A percentile compares a stretch with the other conserved stretches of the same genome.
These are phyloP conservation scores for Meyerozyma sp. DNA, from an alignment of 1,139 yeast genomes.

Conservation along the genomic window DNA sequence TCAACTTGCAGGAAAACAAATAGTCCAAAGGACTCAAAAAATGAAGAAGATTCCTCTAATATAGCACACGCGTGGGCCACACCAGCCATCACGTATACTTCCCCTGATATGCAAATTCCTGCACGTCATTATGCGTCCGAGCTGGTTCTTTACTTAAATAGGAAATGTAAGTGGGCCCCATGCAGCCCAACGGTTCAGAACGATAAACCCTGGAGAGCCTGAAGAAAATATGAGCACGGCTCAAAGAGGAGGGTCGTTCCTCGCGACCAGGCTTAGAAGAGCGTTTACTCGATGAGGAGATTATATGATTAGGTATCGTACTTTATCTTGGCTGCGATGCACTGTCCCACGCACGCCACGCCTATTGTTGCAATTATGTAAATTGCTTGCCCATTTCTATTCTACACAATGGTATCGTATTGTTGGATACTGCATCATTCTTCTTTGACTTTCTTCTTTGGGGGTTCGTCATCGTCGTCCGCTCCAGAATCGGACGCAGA, in stretches of 20 bases:
- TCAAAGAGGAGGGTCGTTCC: neutral
- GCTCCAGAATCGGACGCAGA: constrained; percentile 33
- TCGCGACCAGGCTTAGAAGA: neutral
- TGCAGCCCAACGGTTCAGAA: no score
- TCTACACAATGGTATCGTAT: neutral
- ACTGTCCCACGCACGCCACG: no score
- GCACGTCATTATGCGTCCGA: neutral
- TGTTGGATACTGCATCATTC: constrained; percentile 9
- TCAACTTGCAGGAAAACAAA: no score
- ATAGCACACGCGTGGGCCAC: neutral
- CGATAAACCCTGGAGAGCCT: no score
- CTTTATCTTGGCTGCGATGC: no score
- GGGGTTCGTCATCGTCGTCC: constrained; percentile 37
- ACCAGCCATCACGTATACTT: neutral
- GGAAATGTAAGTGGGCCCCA: constrained; percentile 1
- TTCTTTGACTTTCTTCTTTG: constrained; percentile 39
- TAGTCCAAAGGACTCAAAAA: no score
- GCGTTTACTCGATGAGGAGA: no score
- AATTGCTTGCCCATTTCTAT: no score
- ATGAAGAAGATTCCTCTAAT: neutral
- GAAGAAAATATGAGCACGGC: no score
- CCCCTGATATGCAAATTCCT: neutral
- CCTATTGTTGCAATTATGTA: no score
- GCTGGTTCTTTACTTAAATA: constrained; percentile 2
- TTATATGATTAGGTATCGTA: no score